Evolutionary conservation across 1,284 basidiomycete genomes (phyloP), one percentile per base, ranked within the genome.

Genomic region (Sporisorium reilianum): DNA sequence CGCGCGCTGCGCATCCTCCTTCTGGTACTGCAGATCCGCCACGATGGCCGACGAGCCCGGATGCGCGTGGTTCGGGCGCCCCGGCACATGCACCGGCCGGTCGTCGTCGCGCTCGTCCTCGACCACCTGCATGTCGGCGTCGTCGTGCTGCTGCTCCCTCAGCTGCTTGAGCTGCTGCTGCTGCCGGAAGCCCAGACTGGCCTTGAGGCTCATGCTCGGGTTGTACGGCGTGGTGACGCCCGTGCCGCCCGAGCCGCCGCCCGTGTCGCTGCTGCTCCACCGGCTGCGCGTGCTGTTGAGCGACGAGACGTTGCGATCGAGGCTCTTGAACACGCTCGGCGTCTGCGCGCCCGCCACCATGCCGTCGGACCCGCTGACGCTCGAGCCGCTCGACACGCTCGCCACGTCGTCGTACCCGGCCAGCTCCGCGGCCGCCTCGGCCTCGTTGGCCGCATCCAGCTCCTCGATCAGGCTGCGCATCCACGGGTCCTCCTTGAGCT

Each of bases 401-500:
- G 28, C 56, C 48, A 56, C 36, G 14, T 61, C 65, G 30, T 58
- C 53, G n/a, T 52, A 67, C 4, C 23, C 50, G 1, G 67, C 72
- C 22, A 64, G 32, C 50, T 67, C 68, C 10, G 64, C 68, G 7
- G 74, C 74, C 2, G 64, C 73, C 44, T 83, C 81, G 2, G 77
- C 77, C 44, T 48, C 78, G 30, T 77, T 75, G 11, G 80, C 80
- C 25, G 64, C 78, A 55, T 82, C 72, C 32, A 84, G 60, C 61
- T 77, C 79, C 32, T 82, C 81, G 38, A 82, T 80, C 26, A 85
- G 69, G 52, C 74, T 79, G 26, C 79, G 66, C 67, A 99, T 93
- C 97, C 97, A 99, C 18, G 90, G 89, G 85, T 99, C 94, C 51
- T 91, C 88, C 86, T 95, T 89, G 25, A 99, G 88, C 83, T 98